A percentile compares a stretch with the other conserved stretches of the same genome.
phyloP scores from a whole-genome alignment of 2,329 filamentous ascomycete species.

The Exutisphaerella laricina region DNA sequence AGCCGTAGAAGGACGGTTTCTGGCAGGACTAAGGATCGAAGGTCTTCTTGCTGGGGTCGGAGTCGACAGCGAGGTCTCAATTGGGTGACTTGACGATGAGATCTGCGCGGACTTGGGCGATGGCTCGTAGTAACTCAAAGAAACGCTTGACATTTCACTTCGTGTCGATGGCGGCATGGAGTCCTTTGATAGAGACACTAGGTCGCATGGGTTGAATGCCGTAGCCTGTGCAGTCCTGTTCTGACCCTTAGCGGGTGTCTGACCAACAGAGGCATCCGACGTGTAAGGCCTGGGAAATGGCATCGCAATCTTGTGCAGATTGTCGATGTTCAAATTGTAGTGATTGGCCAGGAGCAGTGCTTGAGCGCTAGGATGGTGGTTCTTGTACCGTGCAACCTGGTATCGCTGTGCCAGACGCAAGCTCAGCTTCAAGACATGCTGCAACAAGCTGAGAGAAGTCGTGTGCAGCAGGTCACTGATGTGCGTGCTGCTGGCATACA shows the following conservation, averaged over 20 bases:
- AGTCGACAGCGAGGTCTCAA: conserved; percentile 46
- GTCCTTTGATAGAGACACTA: conserved; percentile 66
- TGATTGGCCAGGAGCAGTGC: conserved; percentile 74
- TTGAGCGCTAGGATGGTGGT: conserved; percentile 54
- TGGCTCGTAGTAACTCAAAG: conserved; percentile 68
- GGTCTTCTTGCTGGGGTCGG: conserved; percentile 73
- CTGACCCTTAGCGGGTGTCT: conserved; percentile 64
- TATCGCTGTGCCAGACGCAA: conserved; percentile 89
- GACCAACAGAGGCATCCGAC: conserved; percentile 48
- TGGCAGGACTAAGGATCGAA: conserved; percentile 41
- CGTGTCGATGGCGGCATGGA: conserved; percentile 46
- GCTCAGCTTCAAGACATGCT: conserved; percentile 70
- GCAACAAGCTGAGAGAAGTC: conserved; percentile 72
- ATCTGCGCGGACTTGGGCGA: conserved; percentile 21
- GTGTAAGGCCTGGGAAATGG: conserved; percentile 67
- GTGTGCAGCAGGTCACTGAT: conserved; percentile 86
- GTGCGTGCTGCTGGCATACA: conserved; percentile 89
- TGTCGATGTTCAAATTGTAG: conserved; percentile 67
- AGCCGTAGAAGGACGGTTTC: conserved; percentile 28
- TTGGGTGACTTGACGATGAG: conserved; percentile 24
- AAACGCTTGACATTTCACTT: conserved; percentile 73
- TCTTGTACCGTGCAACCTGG: conserved; percentile 71
- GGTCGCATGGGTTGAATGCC: conserved; percentile 72
- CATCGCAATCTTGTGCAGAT: conserved; percentile 73
- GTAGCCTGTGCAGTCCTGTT: conserved; percentile 57